A percentile compares a stretch with the other conserved stretches of the same genome.
Evolutionary conservation across 2,329 filamentous ascomycete species (phyloP).

Genomic region (Fusarium sp.): DNA sequence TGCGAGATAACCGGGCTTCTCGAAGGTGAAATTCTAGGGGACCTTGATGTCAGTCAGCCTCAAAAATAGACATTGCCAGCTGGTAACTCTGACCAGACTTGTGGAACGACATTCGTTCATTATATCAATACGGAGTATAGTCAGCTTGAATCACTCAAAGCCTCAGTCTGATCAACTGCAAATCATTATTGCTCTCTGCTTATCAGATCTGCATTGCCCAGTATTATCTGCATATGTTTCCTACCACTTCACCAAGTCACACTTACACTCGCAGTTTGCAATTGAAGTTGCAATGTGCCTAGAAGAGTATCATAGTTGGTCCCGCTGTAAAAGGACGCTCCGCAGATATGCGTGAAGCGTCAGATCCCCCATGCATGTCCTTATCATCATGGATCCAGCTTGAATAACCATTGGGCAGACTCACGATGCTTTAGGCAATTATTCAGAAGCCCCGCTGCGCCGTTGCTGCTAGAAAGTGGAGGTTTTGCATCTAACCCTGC

Average conservation of each 20-base stretch:
- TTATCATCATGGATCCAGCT: constrained; percentile 37
- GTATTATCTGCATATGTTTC: constrained; percentile 5
- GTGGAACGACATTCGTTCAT: neutral
- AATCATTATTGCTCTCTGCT: neutral
- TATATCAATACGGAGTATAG: neutral
- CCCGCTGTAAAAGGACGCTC: constrained; percentile 35
- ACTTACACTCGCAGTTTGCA: constrained; percentile 7
- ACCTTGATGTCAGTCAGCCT: constrained; percentile 24
- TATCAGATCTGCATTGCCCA: constrained; percentile 20
- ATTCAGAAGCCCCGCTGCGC: constrained; percentile 1
- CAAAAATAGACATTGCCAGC: neutral
- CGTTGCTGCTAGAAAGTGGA: constrained; percentile 24
- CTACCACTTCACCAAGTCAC: neutral
- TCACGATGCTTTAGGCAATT: constrained; percentile 23
- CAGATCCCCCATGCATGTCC: constrained; percentile 44
- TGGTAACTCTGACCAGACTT: neutral
- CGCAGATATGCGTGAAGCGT: constrained; percentile 36
- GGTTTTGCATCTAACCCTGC: constrained; percentile 9
- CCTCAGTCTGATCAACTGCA: neutral
- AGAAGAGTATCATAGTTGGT: constrained; percentile 18
- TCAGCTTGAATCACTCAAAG: neutral
- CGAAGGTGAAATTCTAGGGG: constrained; percentile 4
- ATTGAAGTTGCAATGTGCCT: constrained; percentile 5
- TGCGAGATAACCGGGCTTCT: constrained; percentile 17
- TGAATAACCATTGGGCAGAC: constrained; percentile 24